Base-by-base conservation (phyloP, 768 basidiomycete species). In the Hemileccinum rubropunctum region DNA sequence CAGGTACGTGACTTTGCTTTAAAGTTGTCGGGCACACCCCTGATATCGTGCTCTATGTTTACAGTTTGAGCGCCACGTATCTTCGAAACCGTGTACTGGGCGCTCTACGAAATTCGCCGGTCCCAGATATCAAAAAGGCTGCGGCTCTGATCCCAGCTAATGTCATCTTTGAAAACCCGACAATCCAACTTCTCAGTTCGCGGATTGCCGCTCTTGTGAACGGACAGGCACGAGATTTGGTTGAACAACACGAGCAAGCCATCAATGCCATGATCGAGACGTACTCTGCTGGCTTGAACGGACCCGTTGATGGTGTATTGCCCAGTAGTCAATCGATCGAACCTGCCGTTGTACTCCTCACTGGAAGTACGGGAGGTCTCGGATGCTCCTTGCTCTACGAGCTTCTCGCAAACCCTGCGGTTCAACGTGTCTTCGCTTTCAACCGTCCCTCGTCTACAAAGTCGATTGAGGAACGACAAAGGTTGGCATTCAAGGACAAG, bases 231-330 rank as follows among this genome's bases (percentile, higher is more conserved):
- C 12, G 27, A 2, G 50, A 57, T 6, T 32, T 53, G 26, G 15
- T 45, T 18, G 41, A 47, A 11, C 37, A 60, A 26, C 52, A 55
- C 12, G 56, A 55, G 21, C 35, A 37, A 21, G 54, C 48, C 4
- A 75, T 76, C 54, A 61, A 68, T 27, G 64, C 54, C 0, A 69
- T 78, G 64, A 69, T 78, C 34, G 67, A 64, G 11, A 76, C 73
- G 56, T 74, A 79, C 54, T 66, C 57, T 1, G 11, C 38, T 4
- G 47, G 54, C 47, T 41, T 68, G 45, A 28, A 54, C 27, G 43
- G 50, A 17, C 51, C 54, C 12, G 30, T 26, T 2, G 54, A 56
- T 17, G 53, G 52, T 13, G 20, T 58, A 15, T 37, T 53, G 18
- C 50, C 43, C 3, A 54, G 36, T 20, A 50, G 27, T 30, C 45